These are phyloP conservation scores for Paraphoma chrysanthemicola DNA, from an alignment of 2,329 filamentous ascomycete genomes.

Conservation along the genomic window DNA sequence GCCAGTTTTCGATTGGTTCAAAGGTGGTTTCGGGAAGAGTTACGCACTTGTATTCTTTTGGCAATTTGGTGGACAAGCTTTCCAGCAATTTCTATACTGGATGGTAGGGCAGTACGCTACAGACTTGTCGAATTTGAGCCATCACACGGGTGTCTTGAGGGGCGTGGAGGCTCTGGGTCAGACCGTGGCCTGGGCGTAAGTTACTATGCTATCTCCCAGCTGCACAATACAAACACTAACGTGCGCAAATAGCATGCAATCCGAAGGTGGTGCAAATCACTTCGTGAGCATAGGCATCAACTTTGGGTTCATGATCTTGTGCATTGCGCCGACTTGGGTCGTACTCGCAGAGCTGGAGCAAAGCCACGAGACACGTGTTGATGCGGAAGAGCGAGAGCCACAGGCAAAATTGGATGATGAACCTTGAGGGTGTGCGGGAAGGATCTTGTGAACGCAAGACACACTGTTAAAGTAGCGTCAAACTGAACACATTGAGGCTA, in stretches of 20 bases:
- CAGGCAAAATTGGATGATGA: constrained; percentile 11
- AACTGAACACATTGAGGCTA: no score
- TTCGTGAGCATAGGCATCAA: constrained; percentile 47
- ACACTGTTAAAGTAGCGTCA: no score
- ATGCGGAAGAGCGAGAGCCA: constrained; percentile 19
- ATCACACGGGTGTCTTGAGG: constrained; percentile 45
- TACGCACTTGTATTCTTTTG: constrained; percentile 47
- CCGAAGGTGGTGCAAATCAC: constrained; percentile 44
- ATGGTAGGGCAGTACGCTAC: constrained; percentile 46
- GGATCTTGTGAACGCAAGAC: no score
- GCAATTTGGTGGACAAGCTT: constrained; percentile 46
- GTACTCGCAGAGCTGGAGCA: constrained; percentile 39
- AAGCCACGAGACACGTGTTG: constrained; percentile 37
- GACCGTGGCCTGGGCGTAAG: constrained; percentile 46
- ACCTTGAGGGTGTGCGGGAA: neutral
- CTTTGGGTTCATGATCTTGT: constrained; percentile 41
- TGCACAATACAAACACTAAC: neutral
- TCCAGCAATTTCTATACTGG: constrained; percentile 48
- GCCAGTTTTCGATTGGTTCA: constrained; percentile 44
- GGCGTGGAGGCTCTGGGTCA: constrained; percentile 45
- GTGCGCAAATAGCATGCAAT: constrained; percentile 35
- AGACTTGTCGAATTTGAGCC: constrained; percentile 37
- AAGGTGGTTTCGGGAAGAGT: constrained; percentile 40
- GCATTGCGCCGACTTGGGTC: constrained; percentile 43
- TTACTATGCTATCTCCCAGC: neutral